Conservation (phyloP, 1,139 yeast genomes). For the Yamadazyma atlantica region DNA sequence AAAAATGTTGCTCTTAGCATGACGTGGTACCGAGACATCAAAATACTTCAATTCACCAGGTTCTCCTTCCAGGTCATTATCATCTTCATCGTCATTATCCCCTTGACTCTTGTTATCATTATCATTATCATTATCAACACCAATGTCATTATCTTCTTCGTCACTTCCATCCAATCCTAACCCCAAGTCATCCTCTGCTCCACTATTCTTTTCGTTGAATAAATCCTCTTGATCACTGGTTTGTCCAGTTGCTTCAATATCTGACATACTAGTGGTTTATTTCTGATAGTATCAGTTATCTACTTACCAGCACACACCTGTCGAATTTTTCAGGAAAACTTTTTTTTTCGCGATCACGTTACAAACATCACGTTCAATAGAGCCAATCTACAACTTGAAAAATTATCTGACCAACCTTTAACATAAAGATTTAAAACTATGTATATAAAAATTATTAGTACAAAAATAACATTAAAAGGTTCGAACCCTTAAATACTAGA, state of each 20-base stretch:
- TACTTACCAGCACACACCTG: background rate
- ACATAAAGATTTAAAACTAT: background rate
- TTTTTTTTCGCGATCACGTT: background rate
- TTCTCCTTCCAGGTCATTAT: conserved; percentile 6
- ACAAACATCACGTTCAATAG: background rate
- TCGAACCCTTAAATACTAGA: background rate
- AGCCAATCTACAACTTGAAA: background rate
- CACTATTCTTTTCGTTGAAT: conserved; percentile 4
- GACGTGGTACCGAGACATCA: conserved; percentile 72
- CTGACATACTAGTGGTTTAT: conserved; percentile 11
- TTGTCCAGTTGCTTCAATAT: conserved; percentile 9
- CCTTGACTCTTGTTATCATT: conserved; percentile 7
- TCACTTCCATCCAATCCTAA: conserved; percentile 14
- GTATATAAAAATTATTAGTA: background rate
- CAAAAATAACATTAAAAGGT: background rate
- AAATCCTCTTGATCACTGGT: conserved; percentile 4
- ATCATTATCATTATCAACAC: conserved; percentile 4
- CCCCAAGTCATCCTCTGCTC: conserved; percentile 15
- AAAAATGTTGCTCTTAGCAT: conserved; percentile 51
- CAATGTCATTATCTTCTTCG: conserved; percentile 8
- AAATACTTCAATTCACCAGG: conserved; percentile 43
- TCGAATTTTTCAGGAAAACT: background rate
- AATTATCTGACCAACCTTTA: too few species aligned
- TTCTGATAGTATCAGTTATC: background rate
- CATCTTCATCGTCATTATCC: conserved; percentile 7